A percentile compares a stretch with the other conserved stretches of the same genome.
These are phyloP conservation scores for Colletotrichum tofieldiae DNA, from an alignment of 2,329 filamentous ascomycete species.

Conservation along the genomic window DNA sequence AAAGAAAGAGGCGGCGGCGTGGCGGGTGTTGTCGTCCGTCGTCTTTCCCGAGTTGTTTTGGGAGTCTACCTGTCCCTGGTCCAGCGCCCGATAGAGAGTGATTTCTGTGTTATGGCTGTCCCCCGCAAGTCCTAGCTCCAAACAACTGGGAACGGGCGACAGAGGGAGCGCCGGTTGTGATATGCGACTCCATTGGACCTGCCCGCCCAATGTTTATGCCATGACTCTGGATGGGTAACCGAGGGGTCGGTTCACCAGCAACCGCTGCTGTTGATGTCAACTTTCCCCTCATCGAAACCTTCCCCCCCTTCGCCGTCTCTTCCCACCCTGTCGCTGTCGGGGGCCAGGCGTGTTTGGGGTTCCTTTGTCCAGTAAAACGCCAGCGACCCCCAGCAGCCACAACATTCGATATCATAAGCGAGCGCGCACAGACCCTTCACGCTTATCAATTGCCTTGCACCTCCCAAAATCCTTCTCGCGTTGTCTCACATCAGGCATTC, in stretches of 20 bases:
- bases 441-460: constrained; percentile 3
- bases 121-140: not conserved
- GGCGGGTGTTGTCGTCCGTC: constrained; percentile 14
- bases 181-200: not conserved
- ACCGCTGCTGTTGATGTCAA: constrained; percentile 36
- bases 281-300: constrained; percentile 19
- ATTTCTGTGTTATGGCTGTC: not conserved
- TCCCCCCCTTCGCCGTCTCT: not conserved
- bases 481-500: not conserved
- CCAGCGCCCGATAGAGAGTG: not conserved
- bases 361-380: constrained; percentile 36
- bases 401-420: constrained; percentile 29
- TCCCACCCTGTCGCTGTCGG: not conserved
- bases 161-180: not conserved
- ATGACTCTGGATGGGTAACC: not conserved
- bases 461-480: not conserved
- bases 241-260: constrained; percentile 41
- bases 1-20: constrained; percentile 21
- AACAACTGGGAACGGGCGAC: not conserved
- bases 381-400: constrained; percentile 17
- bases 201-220: constrained; percentile 29
- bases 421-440: not conserved
- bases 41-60: not conserved
- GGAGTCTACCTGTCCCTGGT: not conserved
- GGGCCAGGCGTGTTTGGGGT: not conserved